phyloP scores from a whole-genome alignment of 495 filamentous ascomycete species.

The Lasiosphaeria miniovina region DNA sequence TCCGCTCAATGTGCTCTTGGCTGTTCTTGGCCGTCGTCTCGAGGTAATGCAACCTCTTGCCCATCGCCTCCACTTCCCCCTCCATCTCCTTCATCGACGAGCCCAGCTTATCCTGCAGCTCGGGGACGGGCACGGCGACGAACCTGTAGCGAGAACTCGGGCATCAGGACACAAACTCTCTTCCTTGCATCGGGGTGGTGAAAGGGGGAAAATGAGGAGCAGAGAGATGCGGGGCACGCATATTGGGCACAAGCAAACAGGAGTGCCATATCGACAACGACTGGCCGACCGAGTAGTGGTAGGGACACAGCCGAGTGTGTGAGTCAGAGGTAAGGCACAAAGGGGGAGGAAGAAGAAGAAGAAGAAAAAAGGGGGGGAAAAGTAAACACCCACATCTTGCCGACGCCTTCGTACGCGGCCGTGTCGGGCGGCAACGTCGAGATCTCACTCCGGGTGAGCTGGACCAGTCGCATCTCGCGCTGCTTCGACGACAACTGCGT shows the following conservation, averaged over 20 bases:
- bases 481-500: slow-evolving; percentile 83
- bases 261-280: too few relatives aligned
- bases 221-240: neutral
- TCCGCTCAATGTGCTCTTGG: slow-evolving; percentile 80
- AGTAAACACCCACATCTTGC: slow-evolving; percentile 75
- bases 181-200: too few relatives aligned
- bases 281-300: too few relatives aligned
- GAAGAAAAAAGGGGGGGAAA: neutral
- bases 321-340: too few relatives aligned
- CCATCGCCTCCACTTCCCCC: slow-evolving; percentile 70
- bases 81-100: slow-evolving; percentile 73
- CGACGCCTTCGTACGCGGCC: slow-evolving; percentile 88
- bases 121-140: slow-evolving; percentile 66
- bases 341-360: neutral
- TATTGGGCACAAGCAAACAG: too few relatives aligned
- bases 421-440: slow-evolving; percentile 73
- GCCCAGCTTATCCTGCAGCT: slow-evolving; percentile 72
- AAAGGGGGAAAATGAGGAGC: slow-evolving; percentile 4
- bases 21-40: slow-evolving; percentile 95
- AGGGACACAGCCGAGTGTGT: too few relatives aligned
- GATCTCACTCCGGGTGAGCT: slow-evolving; percentile 83
- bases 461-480: slow-evolving; percentile 81
- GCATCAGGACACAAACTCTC: too few relatives aligned
- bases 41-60: slow-evolving; percentile 89
- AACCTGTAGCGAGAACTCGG: slow-evolving; percentile 60